phyloP scores from a whole-genome alignment of 1,284 basidiomycete genomes.

The Malassezia restricta region DNA sequence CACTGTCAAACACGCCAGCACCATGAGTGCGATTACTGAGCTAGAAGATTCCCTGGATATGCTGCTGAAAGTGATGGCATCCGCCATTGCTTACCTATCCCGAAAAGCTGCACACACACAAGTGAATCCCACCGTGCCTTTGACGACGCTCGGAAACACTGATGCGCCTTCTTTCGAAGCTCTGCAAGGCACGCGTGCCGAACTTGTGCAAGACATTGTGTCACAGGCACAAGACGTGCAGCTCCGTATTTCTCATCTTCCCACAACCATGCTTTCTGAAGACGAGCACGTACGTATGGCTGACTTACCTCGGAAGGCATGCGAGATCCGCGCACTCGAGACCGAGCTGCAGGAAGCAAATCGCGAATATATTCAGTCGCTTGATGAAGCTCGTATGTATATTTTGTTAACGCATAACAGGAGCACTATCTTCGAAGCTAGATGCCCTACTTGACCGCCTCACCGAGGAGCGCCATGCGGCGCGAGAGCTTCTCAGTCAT shows the following conservation, averaged over 20 bases:
- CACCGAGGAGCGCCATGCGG: conserved; percentile 6
- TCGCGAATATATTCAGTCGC: conserved; percentile 15
- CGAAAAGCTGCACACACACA: conserved; percentile 24
- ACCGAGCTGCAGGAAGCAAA: conserved; percentile 15
- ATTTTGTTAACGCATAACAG: not conserved
- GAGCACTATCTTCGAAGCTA: conserved; percentile 1
- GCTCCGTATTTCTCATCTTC: conserved; percentile 19
- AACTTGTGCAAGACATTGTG: conserved; percentile 25
- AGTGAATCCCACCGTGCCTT: conserved; percentile 19
- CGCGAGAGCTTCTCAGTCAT: not conserved
- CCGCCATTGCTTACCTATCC: conserved; percentile 26
- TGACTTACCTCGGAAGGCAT: not conserved
- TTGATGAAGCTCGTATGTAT: conserved; percentile 14
- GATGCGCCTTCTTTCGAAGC: conserved; percentile 21
- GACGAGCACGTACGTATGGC: not conserved
- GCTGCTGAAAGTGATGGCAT: conserved; percentile 33
- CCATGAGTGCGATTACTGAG: conserved; percentile 26
- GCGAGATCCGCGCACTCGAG: conserved; percentile 6
- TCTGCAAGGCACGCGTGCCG: conserved; percentile 16
- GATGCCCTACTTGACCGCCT: conserved; percentile 2
- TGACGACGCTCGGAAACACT: conserved; percentile 25
- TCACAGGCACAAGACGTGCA: conserved; percentile 21
- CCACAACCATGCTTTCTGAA: conserved; percentile 2
- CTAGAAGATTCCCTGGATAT: conserved; percentile 25
- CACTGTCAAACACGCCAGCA: not conserved